Conservation (phyloP, 352 stramenopile species). For the Phytophthora chlamydospora region DNA sequence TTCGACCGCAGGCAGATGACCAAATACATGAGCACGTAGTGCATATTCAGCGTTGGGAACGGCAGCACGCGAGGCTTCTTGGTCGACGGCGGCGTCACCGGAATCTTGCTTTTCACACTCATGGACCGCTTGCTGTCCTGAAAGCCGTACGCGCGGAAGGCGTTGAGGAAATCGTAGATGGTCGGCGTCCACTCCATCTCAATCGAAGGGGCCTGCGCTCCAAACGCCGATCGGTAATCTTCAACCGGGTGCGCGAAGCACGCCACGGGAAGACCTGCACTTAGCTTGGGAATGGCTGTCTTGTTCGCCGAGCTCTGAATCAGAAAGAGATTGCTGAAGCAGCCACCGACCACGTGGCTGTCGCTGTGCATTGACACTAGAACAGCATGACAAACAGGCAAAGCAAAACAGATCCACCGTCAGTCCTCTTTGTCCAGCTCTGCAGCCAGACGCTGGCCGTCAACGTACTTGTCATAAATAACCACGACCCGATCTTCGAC, state of each 20-base stretch:
- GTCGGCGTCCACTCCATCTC: constrained; percentile 74
- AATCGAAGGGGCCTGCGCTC: constrained; percentile 34
- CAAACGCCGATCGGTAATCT: constrained; percentile 50
- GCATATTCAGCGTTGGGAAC: constrained; percentile 85
- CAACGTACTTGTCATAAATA: constrained; percentile 80
- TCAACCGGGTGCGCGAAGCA: constrained; percentile 61
- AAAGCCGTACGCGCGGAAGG: constrained; percentile 82
- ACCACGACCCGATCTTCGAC: constrained; percentile 68
- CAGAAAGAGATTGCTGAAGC: constrained; percentile 77
- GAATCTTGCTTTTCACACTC: constrained; percentile 81
- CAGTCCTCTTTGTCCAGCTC: background rate
- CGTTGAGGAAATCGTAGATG: constrained; percentile 79
- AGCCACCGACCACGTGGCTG: constrained; percentile 70
- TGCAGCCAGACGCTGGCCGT: background rate
- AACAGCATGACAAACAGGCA: constrained; percentile 1
- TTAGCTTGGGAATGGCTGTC: constrained; percentile 27
- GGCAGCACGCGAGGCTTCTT: constrained; percentile 35
- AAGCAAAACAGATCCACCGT: constrained; percentile 9
- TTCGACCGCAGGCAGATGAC: constrained; percentile 76
- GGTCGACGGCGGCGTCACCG: constrained; percentile 36
- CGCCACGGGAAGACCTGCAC: constrained; percentile 52
- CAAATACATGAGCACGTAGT: constrained; percentile 78
- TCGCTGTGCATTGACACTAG: constrained; percentile 79
- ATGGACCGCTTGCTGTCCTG: constrained; percentile 86
- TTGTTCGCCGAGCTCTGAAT: constrained; percentile 34